phyloP scores from a whole-genome alignment of 1,284 basidiomycete species.

The Malassezia vespertilionis region DNA sequence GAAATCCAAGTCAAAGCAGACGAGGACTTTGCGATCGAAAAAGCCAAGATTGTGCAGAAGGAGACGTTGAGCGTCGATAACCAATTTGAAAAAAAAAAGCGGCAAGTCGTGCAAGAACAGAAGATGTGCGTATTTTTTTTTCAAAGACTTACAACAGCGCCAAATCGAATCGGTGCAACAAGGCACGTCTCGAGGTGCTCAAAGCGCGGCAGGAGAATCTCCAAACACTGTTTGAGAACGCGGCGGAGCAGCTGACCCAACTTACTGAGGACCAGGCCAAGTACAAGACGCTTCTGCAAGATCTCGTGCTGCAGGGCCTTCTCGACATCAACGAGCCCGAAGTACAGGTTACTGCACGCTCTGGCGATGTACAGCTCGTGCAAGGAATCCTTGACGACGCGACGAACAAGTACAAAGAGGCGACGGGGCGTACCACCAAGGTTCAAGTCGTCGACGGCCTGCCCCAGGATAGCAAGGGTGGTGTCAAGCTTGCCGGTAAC shows the following conservation, averaged over 20 bases:
- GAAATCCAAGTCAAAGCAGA: slow-evolving; percentile 48
- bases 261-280: slow-evolving; percentile 62
- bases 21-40: slow-evolving; percentile 47
- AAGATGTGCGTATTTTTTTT: slow-evolving; percentile 39
- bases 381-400: slow-evolving; percentile 58
- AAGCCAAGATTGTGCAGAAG: slow-evolving; percentile 45
- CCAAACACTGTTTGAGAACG: slow-evolving; percentile 71
- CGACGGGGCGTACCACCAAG: slow-evolving; percentile 62
- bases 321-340: slow-evolving; percentile 41
- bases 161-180: slow-evolving; percentile 85
- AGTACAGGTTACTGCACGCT: slow-evolving; percentile 32
- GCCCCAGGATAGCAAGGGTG: slow-evolving; percentile 54
- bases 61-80: slow-evolving; percentile 42
- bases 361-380: slow-evolving; percentile 36
- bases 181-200: slow-evolving; percentile 80
- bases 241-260: slow-evolving; percentile 58
- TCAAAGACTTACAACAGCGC: slow-evolving; percentile 57
- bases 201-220: slow-evolving; percentile 85
- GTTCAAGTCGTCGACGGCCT: slow-evolving; percentile 60
- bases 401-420: slow-evolving; percentile 58
- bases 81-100: slow-evolving; percentile 44
- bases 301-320: slow-evolving; percentile 61
- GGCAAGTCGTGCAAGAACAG: slow-evolving; percentile 40
- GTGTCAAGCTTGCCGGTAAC: slow-evolving; percentile 31
- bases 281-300: slow-evolving; percentile 31